Conservation (phyloP, 2,329 filamentous ascomycete genomes). For the Lecanicillium sp. region DNA sequence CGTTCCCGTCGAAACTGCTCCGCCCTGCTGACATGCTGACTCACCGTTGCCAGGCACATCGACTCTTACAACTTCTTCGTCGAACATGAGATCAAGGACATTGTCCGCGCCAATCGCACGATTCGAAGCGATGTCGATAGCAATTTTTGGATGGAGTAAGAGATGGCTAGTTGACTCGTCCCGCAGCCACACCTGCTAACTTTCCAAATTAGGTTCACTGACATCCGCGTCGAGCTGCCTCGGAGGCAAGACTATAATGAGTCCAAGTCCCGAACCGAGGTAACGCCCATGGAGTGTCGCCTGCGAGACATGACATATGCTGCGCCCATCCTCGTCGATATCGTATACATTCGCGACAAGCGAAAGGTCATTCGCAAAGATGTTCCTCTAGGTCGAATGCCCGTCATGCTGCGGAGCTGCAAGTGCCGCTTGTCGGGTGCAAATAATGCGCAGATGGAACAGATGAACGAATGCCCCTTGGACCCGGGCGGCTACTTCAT, state of each 20-base stretch:
- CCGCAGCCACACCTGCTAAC: not conserved
- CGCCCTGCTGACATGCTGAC: conserved; percentile 2
- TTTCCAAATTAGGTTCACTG: conserved; percentile 51
- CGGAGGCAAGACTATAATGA: conserved; percentile 71
- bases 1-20: not conserved
- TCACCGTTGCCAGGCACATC: conserved; percentile 52
- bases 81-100: conserved; percentile 93
- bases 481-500: conserved; percentile 98
- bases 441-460: conserved; percentile 79
- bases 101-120: conserved; percentile 81
- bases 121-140: conserved; percentile 89
- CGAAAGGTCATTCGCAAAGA: conserved; percentile 65
- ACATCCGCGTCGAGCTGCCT: conserved; percentile 80
- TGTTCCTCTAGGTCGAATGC: conserved; percentile 81
- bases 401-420: conserved; percentile 93
- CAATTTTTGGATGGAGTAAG: conserved; percentile 76
- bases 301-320: conserved; percentile 97
- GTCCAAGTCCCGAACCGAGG: conserved; percentile 58
- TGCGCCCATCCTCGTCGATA: conserved; percentile 86
- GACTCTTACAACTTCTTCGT: conserved; percentile 99
- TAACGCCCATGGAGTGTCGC: conserved; percentile 94
- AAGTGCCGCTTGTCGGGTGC: conserved; percentile 83
- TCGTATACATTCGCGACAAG: conserved; percentile 79
- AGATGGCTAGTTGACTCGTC: not conserved
- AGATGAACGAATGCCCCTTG: conserved; percentile 89